Conservation (phyloP, 495 filamentous ascomycete genomes). For the Trichoderma erinaceum region DNA sequence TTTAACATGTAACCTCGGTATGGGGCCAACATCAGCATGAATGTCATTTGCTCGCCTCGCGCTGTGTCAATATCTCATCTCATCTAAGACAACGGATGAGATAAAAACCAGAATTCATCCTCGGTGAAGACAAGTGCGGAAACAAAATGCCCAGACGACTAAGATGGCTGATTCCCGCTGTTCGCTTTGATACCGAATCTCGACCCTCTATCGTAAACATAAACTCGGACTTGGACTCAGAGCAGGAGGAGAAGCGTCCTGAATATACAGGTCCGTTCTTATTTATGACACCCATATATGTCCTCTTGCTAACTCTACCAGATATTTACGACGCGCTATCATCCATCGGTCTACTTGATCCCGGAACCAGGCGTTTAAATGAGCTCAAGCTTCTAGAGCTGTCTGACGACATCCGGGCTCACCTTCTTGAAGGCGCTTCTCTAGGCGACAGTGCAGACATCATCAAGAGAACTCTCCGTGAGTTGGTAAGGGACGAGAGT, state of each 20-base stretch:
- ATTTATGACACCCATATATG: not conserved
- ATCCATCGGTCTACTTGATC: not conserved
- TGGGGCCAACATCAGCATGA: not conserved
- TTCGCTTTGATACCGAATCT: not conserved
- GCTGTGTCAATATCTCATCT: not conserved
- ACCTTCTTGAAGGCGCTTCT: constrained; percentile 21
- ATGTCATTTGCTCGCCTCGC: not conserved
- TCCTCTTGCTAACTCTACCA: not conserved
- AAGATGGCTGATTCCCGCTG: not conserved
- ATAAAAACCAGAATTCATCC: not conserved
- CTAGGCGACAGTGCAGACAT: constrained; percentile 21
- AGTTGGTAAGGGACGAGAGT: constrained; percentile 28
- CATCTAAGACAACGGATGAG: not conserved
- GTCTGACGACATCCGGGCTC: constrained; percentile 30
- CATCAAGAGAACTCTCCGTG: constrained; percentile 32
- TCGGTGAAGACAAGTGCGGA: not conserved
- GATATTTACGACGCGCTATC: not conserved
- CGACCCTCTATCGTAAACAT: not conserved
- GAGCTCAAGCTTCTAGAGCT: constrained; percentile 24
- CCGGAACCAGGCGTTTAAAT: not conserved
- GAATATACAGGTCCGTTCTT: not conserved
- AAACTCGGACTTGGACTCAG: not conserved
- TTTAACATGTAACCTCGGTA: too few relatives aligned
- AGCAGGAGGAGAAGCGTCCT: not conserved
- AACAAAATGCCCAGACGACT: not conserved